phyloP scores from a whole-genome alignment of 805 yeast genomes.

The Kodamaea kakaduensis region DNA sequence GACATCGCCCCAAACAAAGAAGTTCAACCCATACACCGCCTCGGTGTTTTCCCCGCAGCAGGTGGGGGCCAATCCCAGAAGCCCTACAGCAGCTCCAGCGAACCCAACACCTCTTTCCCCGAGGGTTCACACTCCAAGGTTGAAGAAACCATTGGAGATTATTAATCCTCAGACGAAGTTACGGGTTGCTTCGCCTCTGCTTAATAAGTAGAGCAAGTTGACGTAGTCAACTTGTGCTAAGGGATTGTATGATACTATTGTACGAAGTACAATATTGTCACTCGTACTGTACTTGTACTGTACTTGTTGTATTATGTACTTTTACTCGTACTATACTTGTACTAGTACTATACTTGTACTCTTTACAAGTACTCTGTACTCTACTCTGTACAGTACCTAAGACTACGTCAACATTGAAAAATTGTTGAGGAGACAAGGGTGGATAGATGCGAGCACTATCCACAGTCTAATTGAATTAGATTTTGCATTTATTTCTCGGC shows the following conservation, averaged over 20 bases:
- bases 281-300: background rate
- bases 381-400: too few relatives aligned
- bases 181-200: slow-evolving; percentile 49
- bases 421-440: background rate
- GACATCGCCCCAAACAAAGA: slow-evolving; percentile 37
- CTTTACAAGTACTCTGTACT: too few relatives aligned
- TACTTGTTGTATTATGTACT: background rate
- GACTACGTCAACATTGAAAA: background rate
- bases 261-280: too few relatives aligned
- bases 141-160: slow-evolving; percentile 57
- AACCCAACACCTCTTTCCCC: slow-evolving; percentile 27
- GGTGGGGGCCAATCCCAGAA: slow-evolving; percentile 20
- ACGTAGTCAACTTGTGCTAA: background rate
- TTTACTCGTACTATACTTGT: too few relatives aligned
- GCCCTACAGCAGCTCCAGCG: slow-evolving; percentile 15
- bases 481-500: slow-evolving; percentile 3
- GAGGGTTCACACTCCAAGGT: slow-evolving; percentile 52
- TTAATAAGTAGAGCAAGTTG: slow-evolving; percentile 2
- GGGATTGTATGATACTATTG: background rate
- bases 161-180: slow-evolving; percentile 59
- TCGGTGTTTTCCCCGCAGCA: slow-evolving; percentile 57
- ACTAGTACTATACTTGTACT: too few relatives aligned
- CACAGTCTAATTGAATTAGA: slow-evolving; percentile 6
- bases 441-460: background rate
- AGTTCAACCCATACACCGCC: slow-evolving; percentile 67